Evolutionary conservation across 352 stramenopile species (phyloP).

Genomic region (Blastocystis sp.): DNA sequence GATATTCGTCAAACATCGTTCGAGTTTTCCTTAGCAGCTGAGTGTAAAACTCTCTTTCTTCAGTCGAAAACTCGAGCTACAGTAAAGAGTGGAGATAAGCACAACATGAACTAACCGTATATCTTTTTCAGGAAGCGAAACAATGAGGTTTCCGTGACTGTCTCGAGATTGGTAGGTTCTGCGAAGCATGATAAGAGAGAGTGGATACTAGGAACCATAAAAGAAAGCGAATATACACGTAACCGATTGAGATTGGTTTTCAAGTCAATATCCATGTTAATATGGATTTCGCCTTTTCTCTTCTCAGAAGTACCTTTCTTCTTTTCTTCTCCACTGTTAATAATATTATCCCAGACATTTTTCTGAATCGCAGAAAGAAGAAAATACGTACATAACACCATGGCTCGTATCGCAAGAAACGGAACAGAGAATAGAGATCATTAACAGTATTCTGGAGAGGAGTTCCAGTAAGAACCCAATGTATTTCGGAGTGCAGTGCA

Average conservation of each 20-base stretch:
- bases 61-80: slow-evolving; percentile 70
- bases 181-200: slow-evolving; percentile 72
- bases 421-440: slow-evolving; percentile 76
- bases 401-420: slow-evolving; percentile 69
- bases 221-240: background rate
- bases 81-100: slow-evolving; percentile 62
- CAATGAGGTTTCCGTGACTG: slow-evolving; percentile 69
- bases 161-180: slow-evolving; percentile 76
- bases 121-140: slow-evolving; percentile 71
- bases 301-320: slow-evolving; percentile 66
- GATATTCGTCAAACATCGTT: slow-evolving; percentile 79
- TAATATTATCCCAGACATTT: slow-evolving; percentile 28
- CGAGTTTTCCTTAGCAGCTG: slow-evolving; percentile 75
- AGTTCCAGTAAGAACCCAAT: slow-evolving; percentile 81
- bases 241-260: slow-evolving; percentile 4
- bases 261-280: slow-evolving; percentile 44
- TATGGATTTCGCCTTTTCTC: slow-evolving; percentile 62
- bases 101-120: background rate
- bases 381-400: slow-evolving; percentile 66
- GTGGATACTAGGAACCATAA: slow-evolving; percentile 17
- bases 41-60: slow-evolving; percentile 77
- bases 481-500: slow-evolving; percentile 68
- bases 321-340: slow-evolving; percentile 36
- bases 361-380: background rate
- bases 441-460: slow-evolving; percentile 79